Base-by-base conservation (phyloP, 352 stramenopile species). In the Hyaloperonospora arabidopsidis region DNA sequence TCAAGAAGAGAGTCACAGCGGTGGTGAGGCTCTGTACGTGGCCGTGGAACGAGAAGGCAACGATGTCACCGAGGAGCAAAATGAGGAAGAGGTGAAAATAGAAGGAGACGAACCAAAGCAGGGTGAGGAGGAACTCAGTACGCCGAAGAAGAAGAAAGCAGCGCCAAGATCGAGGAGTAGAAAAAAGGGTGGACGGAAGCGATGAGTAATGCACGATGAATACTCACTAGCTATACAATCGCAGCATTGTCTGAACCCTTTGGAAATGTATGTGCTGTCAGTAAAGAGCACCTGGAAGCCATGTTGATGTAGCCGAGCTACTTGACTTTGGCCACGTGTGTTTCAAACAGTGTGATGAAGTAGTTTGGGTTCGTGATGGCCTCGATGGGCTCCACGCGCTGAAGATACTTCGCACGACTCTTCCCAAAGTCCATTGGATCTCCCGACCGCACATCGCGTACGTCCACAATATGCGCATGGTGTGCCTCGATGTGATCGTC, bases 401-500 rank as follows among this genome's bases (percentile, higher is more conserved):
- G 66, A 1, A 93, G 59, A 45, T 72, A 86, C 53, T 72, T 76
- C 34, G 56, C 63, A 18, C 67, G 71, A 54, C 61, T 78, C 41
- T 72, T 68, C 11, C 60, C 61, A 44, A 91, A 91, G n/a, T 74
- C 52, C 40, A 93, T 66, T 0, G 72, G 63, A 0, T 36, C 40
- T 15, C 82, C 84, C 1, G 68, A 74, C 6, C 52, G 35, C 12
- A 65, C 68, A 52, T 87, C 72, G 28, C 84, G 81, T 13, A 88
- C 82, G 36, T 90, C 82, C 8, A 91, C 82, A 68, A 89, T 94
- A 57, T 92, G 80, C 12, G 76, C 54, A 49, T 87, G 62, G 38
- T 85, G 66, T 1, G 74, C 70, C 44, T 92, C 78, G 40, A 92
- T 84, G 54, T 92, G 82, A 52, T 92, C 80, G 48, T 92, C 82